Evolutionary conservation across 2,329 filamentous ascomycete genomes (phyloP).

Genomic region (Ceratocystis lukuohia): DNA sequence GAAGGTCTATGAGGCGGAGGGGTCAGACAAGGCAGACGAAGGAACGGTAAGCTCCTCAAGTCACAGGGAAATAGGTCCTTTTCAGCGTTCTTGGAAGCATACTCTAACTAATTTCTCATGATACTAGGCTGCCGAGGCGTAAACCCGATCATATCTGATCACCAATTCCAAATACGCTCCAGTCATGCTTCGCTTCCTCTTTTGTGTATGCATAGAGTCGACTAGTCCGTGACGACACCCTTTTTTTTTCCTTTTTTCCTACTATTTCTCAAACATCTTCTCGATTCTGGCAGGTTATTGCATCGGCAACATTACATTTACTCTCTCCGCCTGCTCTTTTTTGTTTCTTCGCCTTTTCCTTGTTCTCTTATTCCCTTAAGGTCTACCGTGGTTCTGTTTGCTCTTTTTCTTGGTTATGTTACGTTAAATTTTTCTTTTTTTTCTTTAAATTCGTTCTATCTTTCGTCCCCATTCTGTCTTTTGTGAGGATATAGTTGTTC

Average conservation of each 20-base stretch:
- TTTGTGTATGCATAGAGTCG: not conserved
- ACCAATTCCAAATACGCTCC: not conserved
- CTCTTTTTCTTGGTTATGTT: constrained; percentile 19
- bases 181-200: not conserved
- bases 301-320: constrained; percentile 9
- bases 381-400: not conserved
- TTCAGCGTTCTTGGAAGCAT: too few species aligned
- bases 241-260: constrained; percentile 16
- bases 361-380: constrained; percentile 15
- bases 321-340: constrained; percentile 14
- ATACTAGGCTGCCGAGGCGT: constrained; percentile 7
- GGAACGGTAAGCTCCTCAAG: constrained; percentile 22
- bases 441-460: constrained; percentile 18
- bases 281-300: constrained; percentile 10
- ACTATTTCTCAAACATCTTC: constrained; percentile 20
- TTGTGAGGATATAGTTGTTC: not conserved
- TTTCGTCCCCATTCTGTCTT: constrained; percentile 21
- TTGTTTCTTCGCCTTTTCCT: constrained; percentile 17
- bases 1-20: constrained; percentile 29
- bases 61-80: not conserved
- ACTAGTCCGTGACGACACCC: constrained; percentile 1
- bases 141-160: not conserved
- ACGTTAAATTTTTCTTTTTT: constrained; percentile 22
- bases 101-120: not conserved
- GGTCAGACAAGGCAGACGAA: constrained; percentile 27